Conservation (phyloP, 257 asterid species). For the Solanum chiquidenum region DNA sequence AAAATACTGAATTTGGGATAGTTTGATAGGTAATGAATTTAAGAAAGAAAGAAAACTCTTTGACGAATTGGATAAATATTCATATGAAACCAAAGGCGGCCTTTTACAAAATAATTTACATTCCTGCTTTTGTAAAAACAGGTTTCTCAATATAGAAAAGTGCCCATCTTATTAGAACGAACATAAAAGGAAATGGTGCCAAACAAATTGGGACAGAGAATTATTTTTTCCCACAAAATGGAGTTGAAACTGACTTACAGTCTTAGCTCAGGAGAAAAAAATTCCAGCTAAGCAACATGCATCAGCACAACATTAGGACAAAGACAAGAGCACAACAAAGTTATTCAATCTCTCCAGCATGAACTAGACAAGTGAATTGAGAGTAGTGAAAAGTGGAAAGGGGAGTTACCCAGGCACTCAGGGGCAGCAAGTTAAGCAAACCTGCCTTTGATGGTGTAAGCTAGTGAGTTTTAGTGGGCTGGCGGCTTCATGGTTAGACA, state of each 20-base stretch:
- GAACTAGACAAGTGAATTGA: neutral
- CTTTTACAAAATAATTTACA: neutral
- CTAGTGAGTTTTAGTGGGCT: neutral
- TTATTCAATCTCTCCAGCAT: neutral
- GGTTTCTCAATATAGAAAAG: neutral
- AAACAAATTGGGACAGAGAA: neutral
- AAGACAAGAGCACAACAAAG: neutral
- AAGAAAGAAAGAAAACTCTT: neutral
- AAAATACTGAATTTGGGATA: neutral
- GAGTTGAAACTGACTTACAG: neutral
- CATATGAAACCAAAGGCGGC: neutral
- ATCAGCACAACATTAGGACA: neutral
- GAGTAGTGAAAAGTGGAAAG: neutral
- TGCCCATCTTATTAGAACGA: neutral
- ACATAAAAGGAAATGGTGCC: neutral
- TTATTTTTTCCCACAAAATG: neutral
- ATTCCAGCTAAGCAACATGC: neutral
- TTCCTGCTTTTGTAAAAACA: too few relatives aligned
- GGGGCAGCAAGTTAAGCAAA: neutral
- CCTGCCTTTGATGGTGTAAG: neutral
- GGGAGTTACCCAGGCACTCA: neutral
- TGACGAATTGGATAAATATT: neutral
- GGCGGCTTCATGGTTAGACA: neutral
- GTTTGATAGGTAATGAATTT: neutral
- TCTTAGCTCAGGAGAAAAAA: neutral